Evolutionary conservation across 768 basidiomycete species (phyloP), one percentile per base, ranked within the genome.

Genomic region (Phlegmacium glaucopus): DNA sequence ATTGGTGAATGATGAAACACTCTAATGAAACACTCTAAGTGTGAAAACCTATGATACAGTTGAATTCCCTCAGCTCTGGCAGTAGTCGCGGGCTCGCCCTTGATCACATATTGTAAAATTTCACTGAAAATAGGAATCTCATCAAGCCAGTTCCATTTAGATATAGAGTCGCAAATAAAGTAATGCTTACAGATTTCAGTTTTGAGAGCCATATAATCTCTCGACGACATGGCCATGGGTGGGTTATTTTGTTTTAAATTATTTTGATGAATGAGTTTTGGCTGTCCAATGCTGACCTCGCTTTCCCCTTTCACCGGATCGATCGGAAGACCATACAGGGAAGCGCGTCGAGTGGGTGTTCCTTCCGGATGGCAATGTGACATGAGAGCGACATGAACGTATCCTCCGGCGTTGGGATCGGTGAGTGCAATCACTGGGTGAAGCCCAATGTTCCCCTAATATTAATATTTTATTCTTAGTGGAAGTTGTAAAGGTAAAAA

Each of bases 271-370:
- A 61, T 53, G 26, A 56, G 39, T 38, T 58, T 58, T 26, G 59
- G 56, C 38, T 53, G 45, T 29, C 57, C 59, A 26, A 61, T 47
- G 49, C 58, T 61, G 26, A 61, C 59, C 38, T 50, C 51, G 34
- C 59, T 61, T 46, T 61, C 59, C 12, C 59, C 59, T 40, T 61
- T 61, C 13, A 61, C 44, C 11, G 59, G 59, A 55, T 61, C 59
- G 45, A 61, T 52, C 30, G 59, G 59, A 39, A 61, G 53, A 47
- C 59, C 59, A 42, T 56, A 61, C 51, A 47, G 51, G 46, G 59
- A 61, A 28, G 56, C 59, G 37, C 54, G 50, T 34, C 51, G 43
- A 15, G 59, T 61, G 18, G 59, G 56, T 10, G 59, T 58, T 22
- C 57, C 57, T 25, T 58, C 50, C 18, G 59, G 59, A 40, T 61